These are phyloP conservation scores for Penicillium sp. DNA, from an alignment of 2,329 filamentous ascomycete species.

Conservation along the genomic window DNA sequence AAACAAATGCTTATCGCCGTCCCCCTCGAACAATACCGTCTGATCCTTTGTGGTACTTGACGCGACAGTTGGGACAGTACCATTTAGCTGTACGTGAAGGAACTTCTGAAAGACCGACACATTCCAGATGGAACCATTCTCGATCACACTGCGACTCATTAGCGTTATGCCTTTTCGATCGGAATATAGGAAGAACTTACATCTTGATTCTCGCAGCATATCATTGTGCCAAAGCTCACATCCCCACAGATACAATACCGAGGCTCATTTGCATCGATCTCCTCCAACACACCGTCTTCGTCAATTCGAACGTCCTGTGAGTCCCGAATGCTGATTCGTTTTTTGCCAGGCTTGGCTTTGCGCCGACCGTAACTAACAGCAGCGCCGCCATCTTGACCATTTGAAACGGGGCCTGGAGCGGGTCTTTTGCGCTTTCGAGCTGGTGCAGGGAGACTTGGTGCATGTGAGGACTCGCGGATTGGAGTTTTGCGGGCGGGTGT, in stretches of 20 bases:
- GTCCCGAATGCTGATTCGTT: conserved; percentile 39
- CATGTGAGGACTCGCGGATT: conserved; percentile 42
- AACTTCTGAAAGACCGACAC: conserved; percentile 57
- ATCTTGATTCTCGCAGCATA: conserved; percentile 62
- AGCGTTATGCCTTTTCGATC: conserved; percentile 6
- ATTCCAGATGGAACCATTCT: conserved; percentile 66
- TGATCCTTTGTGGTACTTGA: conserved; percentile 46
- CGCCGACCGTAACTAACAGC: conserved; percentile 62
- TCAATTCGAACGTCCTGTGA: conserved; percentile 45
- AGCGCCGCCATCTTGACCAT: conserved; percentile 58
- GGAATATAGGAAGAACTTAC: conserved; percentile 32
- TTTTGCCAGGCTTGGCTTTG: conserved; percentile 52
- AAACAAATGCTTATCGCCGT: conserved; percentile 29
- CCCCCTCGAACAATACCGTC: conserved; percentile 41
- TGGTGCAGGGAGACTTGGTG: conserved; percentile 30
- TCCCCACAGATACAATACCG: conserved; percentile 65
- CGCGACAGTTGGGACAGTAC: conserved; percentile 63
- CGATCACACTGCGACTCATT: conserved; percentile 54
- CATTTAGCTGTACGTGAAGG: conserved; percentile 62
- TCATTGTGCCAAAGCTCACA: conserved; percentile 64
- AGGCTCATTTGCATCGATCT: conserved; percentile 61
- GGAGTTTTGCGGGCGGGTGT: conserved; percentile 42
- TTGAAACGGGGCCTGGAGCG: conserved; percentile 59
- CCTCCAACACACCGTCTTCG: conserved; percentile 48
- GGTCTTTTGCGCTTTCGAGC: conserved; percentile 56